Conservation (phyloP, 129 eudicot genomes). For the Rutidosis leptorrhynchoides region DNA sequence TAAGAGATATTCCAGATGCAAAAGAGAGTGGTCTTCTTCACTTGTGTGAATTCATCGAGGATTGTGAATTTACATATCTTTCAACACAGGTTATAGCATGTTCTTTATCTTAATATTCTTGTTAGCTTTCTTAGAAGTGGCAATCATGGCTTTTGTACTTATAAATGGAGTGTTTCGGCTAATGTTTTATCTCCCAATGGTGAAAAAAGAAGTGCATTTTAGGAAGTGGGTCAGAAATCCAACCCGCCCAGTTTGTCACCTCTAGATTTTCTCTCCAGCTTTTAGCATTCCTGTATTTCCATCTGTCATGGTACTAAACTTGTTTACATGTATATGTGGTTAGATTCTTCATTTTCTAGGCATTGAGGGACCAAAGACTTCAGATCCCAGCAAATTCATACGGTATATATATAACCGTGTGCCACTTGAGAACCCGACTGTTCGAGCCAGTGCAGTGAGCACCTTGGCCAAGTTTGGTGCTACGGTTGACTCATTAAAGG, state of each 20-base stretch:
- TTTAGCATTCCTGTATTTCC: neutral
- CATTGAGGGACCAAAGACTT: conserved; percentile 93
- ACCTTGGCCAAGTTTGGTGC: conserved; percentile 98
- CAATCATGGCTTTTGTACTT: no score
- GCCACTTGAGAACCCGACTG: conserved; percentile 95
- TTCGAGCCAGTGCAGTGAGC: conserved; percentile 91
- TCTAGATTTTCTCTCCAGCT: neutral
- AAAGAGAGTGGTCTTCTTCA: conserved; percentile 95
- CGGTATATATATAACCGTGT: conserved; percentile 92
- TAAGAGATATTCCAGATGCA: conserved; percentile 96
- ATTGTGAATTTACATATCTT: conserved; percentile 95
- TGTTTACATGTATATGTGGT: conserved; percentile 4
- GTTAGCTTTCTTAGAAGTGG: neutral
- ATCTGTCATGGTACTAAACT: neutral
- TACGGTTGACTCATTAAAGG: conserved; percentile 82
- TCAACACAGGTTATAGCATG: conserved; percentile 75
- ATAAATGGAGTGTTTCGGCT: neutral
- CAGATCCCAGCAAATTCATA: conserved; percentile 93
- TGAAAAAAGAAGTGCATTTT: neutral
- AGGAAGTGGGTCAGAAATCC: neutral
- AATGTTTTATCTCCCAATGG: neutral
- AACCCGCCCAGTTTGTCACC: neutral
- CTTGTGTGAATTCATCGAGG: conserved; percentile 97
- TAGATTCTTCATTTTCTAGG: conserved; percentile 97
- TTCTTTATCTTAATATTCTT: neutral